A percentile compares a stretch with the other conserved stretches of the same genome.
These are phyloP conservation scores for Erodium chrysanthum DNA, from an alignment of 441 rosid species.

Conservation along the genomic window DNA sequence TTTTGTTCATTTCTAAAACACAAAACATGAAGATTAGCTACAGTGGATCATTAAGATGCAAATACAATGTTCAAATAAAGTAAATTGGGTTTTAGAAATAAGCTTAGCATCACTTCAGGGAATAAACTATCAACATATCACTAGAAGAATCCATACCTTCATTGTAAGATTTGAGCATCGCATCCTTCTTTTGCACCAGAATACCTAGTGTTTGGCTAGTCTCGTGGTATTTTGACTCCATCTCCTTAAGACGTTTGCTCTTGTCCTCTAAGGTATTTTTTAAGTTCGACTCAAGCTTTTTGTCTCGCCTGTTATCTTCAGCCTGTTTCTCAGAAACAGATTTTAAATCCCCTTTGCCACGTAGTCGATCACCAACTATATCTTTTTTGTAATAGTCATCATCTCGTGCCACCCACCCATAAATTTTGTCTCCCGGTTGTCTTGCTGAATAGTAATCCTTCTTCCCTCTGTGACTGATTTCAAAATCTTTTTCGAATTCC, in stretches of 20 bases:
- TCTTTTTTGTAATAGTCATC: conserved; percentile 55
- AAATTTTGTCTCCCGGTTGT: conserved; percentile 38
- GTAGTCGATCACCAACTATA: conserved; percentile 61
- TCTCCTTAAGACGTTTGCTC: conserved; percentile 40
- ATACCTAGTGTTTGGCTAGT: neutral
- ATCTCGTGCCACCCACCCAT: conserved; percentile 87
- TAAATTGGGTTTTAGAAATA: neutral
- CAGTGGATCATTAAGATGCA: neutral
- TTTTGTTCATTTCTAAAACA: neutral
- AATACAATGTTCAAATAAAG: neutral
- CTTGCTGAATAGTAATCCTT: conserved; percentile 44
- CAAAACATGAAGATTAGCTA: neutral
- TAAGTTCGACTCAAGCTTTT: conserved; percentile 49
- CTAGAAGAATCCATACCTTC: conserved; percentile 1
- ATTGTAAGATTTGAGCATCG: neutral
- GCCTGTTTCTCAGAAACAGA: conserved; percentile 59
- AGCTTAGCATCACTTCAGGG: neutral
- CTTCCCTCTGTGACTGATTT: conserved; percentile 63
- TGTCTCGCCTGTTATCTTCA: conserved; percentile 74
- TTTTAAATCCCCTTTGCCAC: conserved; percentile 69
- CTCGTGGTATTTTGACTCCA: conserved; percentile 35
- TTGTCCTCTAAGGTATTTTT: conserved; percentile 39
- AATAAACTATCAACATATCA: no score
- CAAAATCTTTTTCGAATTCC: conserved; percentile 71
- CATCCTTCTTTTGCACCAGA: neutral